A percentile compares a stretch with the other conserved stretches of the same genome.
Conservation (phyloP, 371 early-diverging fungal genomes). For the Lichtheimia ornata region DNA sequence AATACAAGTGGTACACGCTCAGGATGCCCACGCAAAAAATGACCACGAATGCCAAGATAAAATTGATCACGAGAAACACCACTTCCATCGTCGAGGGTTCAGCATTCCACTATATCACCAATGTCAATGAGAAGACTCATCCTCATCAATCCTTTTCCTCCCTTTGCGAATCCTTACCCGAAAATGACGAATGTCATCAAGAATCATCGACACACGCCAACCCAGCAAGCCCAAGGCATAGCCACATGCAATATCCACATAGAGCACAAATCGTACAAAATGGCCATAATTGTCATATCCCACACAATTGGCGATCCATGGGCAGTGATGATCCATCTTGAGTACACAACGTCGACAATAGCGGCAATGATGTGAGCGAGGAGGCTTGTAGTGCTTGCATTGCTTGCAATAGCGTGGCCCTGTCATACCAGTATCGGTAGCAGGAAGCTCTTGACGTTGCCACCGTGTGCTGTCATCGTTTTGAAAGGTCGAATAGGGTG, state of each 20-base stretch:
- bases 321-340: conserved; percentile 96
- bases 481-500: conserved; percentile 31
- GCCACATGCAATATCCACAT: conserved; percentile 63
- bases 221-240: conserved; percentile 38
- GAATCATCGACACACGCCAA: conserved; percentile 36
- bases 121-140: conserved; percentile 1
- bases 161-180: conserved; percentile 20
- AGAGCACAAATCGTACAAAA: conserved; percentile 87
- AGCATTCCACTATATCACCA: conserved; percentile 34
- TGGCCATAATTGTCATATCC: conserved; percentile 87
- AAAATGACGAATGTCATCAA: conserved; percentile 44
- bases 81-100: conserved; percentile 68
- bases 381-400: conserved; percentile 81
- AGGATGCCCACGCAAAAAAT: conserved; percentile 84
- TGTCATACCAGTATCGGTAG: conserved; percentile 27
- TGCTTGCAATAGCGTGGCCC: conserved; percentile 73
- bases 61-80: conserved; percentile 74
- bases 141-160: not conserved
- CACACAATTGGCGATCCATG: conserved; percentile 97
- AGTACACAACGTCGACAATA: conserved; percentile 83
- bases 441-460: conserved; percentile 7
- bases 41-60: conserved; percentile 71
- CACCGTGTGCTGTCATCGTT: not conserved
- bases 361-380: conserved; percentile 83
- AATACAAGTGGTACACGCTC: conserved; percentile 81